Percentiles rank a stretch among this genome's conserved stretches.
Evolutionary conservation across 805 yeast genomes (phyloP).

Genomic region (Scheffersomyces ergatensis): DNA sequence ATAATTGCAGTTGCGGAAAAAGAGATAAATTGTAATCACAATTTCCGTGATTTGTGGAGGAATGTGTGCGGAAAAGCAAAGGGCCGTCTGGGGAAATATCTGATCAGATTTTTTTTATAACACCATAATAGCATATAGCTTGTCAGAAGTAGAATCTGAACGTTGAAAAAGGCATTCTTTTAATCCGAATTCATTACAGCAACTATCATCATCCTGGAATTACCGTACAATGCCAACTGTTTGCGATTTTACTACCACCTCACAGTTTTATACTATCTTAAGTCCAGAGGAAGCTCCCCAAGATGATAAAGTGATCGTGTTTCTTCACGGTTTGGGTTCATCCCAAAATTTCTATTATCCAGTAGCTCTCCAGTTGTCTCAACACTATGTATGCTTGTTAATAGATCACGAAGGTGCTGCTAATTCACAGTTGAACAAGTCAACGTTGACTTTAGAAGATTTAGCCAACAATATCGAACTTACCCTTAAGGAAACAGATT

Average conservation of each 20-base stretch:
- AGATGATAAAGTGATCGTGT: constrained; percentile 3
- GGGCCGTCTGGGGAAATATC: no score
- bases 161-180: no score
- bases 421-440: constrained; percentile 1
- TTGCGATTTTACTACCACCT: constrained; percentile 3
- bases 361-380: constrained; percentile 4
- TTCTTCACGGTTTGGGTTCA: constrained; percentile 11
- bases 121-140: no score
- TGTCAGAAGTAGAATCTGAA: no score
- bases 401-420: constrained; percentile 11
- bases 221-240: background rate
- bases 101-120: no score
- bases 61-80: background rate
- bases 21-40: no score
- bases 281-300: background rate
- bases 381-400: constrained; percentile 3
- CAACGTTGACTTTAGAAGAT: constrained; percentile 2
- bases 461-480: constrained; percentile 5
- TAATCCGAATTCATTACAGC: no score
- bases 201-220: no score
- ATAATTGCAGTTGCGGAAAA: background rate
- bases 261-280: constrained; percentile 4
- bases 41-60: no score
- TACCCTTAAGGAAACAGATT: constrained; percentile 1
- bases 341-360: constrained; percentile 9